Evolutionary conservation across 306 rosid genomes (phyloP), one percentile per base, ranked within the genome.

Genomic region (Vachellia collinsii): DNA sequence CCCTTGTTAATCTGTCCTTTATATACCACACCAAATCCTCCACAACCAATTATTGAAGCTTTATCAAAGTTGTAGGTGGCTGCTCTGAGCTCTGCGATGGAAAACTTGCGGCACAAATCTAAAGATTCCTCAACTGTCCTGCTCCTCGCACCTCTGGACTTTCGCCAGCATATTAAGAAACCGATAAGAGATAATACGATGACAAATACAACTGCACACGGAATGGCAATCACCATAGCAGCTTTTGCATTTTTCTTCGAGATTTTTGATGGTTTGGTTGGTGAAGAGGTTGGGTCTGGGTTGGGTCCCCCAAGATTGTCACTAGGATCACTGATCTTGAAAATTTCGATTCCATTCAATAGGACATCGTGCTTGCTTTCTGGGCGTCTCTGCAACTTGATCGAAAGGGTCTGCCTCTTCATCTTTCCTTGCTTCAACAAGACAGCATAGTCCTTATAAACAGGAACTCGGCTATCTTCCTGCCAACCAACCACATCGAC

Each of bases 21-120:
- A 54, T 83, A 86, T n/a, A 86, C 89, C 48, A 53, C 9, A 4
- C 89, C 87, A 17, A 86, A 86, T 3, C 89, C 89, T 53, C 89
- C 89, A 0, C 8, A 48, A 0, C 89, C 89, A 17, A 86, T 41
- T 7, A 83, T 83, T 6, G 67, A 34, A 23, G 12, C 10, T 0
- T 64, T 69, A 41, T 81, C 74, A 23, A 86, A 86, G 75, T 83
- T 64, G 48, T 70, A 70, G 20, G 89, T 86, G 25, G 89, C 87
- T 1, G 82, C 76, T 70, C 3, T 80, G 69, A 86, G 83, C 77
- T 86, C 83, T 5, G 41, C 29, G 14, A 83, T 6, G 1, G 87
- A 62, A 44, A 86, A 86, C 22, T 61, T 53, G 9, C 83, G 87
- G 68, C 87, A 67, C 3, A 67, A 14, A 77, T 70, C 65, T 1